Base-by-base conservation (phyloP, 2,329 filamentous ascomycete species). In the Leptographium wingfieldii region DNA sequence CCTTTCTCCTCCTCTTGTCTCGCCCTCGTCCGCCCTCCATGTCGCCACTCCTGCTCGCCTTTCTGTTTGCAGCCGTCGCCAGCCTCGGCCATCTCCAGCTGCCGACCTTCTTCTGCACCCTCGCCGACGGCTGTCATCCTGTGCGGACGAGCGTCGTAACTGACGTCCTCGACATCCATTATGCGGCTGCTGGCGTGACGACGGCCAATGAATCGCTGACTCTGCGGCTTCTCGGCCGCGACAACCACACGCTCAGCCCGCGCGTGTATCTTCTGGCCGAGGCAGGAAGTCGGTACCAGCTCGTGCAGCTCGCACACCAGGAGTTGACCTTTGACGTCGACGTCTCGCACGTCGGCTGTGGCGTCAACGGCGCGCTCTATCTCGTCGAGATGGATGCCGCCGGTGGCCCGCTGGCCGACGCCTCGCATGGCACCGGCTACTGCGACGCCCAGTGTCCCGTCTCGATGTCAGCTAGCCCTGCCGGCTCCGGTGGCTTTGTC, bases 291-390 rank as follows among this genome's bases (percentile, higher is more conserved):
- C 43, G 43, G 16, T 86, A 86, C 68, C 71, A 83, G 70, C 73
- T 78, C 63, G 77, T 85, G 69, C 74, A 80, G 63, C 72, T 85
- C 57, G 73, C 78, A 60, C 79, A 80, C 70, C 73, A 80, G 66
- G 82, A 86, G 68, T 78, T 86, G 67, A 80, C 79, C 22, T 84
- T 85, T 62, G 81, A 84, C 59, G 81, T 85, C n/a, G 82, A 86
- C 68, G 75, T 83, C 51, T 84, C 81, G 54, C 75, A 77, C 62
- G 73, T 84, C n/a, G 78, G 78, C 56, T 86, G 83, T 66, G 84
- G 84, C 60, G 71, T 85, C 64, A 85, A 86, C 70, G 83, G 82
- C 60, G 82, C 82, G 27, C 70, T 85, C 51, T 85, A 85, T 72
- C 77, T 86, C 40, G 75, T 79, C 40, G 73, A 78, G 66, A 86